phyloP scores from a whole-genome alignment of 2,329 filamentous ascomycete species.

The Alternaria sp. region DNA sequence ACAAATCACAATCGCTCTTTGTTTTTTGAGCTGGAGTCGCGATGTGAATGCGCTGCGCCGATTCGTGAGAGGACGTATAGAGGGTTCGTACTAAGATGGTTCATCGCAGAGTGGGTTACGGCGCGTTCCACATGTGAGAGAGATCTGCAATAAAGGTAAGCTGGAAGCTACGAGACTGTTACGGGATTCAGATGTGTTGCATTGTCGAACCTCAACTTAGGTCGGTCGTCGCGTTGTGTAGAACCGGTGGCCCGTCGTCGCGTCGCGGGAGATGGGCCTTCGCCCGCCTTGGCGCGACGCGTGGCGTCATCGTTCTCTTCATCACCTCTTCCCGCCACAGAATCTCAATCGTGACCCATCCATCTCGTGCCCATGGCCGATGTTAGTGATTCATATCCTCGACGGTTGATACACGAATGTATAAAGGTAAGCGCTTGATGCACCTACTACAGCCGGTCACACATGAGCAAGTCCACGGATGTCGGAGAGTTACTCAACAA shows the following conservation, averaged over 20 bases:
- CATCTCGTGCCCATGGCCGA: neutral
- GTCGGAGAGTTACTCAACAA: neutral
- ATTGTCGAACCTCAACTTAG: neutral
- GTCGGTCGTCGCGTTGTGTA: neutral
- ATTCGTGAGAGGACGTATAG: neutral
- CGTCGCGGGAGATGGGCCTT: neutral
- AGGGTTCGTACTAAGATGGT: neutral
- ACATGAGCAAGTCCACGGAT: neutral
- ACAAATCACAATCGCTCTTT: too few relatives aligned
- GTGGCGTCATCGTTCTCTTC: neutral
- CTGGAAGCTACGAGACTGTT: too few relatives aligned
- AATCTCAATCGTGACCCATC: too few relatives aligned
- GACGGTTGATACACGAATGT: neutral
- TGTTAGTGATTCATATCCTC: neutral
- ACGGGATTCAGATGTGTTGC: neutral
- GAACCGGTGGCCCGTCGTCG: neutral
- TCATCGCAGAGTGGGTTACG: neutral
- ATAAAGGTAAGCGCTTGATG: neutral
- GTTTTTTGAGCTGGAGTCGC: neutral
- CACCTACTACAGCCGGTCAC: neutral
- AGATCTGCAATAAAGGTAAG: neutral
- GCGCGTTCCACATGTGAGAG: neutral
- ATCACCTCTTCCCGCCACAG: neutral
- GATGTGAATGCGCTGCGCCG: neutral
- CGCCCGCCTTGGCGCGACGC: neutral